These are phyloP conservation scores for Mesembryanthemum crystallinum DNA, from an alignment of 148 eudicot species.

Conservation along the genomic window DNA sequence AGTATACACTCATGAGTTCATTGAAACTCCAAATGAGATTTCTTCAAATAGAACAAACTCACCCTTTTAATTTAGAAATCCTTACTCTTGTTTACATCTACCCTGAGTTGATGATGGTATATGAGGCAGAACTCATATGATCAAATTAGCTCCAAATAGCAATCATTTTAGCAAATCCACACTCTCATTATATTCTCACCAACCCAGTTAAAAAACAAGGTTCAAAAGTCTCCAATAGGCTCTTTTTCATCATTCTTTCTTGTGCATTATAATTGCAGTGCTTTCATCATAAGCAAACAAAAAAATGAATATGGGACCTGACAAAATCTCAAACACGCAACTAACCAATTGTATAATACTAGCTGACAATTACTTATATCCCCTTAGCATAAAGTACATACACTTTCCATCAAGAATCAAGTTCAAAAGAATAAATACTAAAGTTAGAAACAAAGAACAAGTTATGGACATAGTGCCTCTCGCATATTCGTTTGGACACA, in stretches of 20 bases:
- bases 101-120: no score
- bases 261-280: not conserved
- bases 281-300: not conserved
- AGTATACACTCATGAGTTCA: no score
- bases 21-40: no score
- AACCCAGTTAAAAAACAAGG: not conserved
- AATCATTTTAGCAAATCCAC: not conserved
- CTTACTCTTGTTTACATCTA: no score
- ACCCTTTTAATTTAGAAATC: no score
- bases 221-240: not conserved
- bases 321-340: no score
- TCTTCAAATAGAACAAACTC: no score
- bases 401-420: constrained; percentile 8
- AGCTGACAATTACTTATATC: not conserved
- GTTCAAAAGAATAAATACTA: not conserved
- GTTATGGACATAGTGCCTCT: not conserved
- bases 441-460: not conserved
- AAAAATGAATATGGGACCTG: no score
- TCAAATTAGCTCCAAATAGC: not conserved
- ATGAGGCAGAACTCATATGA: not conserved
- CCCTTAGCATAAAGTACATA: not conserved
- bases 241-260: not conserved
- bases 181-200: not conserved
- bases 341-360: not conserved
- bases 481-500: not conserved